phyloP scores from a whole-genome alignment of 2,329 filamentous ascomycete species.

The Lasiodiplodia sp. region DNA sequence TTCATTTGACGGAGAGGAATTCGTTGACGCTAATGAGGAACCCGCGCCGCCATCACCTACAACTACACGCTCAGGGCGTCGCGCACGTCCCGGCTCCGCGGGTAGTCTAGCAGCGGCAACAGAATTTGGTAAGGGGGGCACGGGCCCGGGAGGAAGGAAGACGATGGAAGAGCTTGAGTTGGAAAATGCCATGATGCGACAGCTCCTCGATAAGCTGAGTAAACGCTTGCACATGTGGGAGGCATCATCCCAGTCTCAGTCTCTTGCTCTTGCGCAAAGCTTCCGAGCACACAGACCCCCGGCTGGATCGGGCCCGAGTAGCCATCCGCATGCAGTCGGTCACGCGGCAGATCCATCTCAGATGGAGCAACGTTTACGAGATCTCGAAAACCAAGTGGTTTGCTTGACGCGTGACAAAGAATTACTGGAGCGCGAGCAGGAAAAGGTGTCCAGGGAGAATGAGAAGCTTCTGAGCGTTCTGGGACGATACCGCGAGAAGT shows the following conservation, averaged over 20 bases:
- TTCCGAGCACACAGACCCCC: constrained; percentile 50
- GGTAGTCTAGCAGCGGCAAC: constrained; percentile 36
- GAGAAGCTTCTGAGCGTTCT: constrained; percentile 65
- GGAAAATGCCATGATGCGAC: constrained; percentile 86
- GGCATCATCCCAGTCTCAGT: constrained; percentile 86
- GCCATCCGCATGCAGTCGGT: constrained; percentile 23
- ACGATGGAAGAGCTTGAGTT: constrained; percentile 86
- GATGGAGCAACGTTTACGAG: constrained; percentile 31
- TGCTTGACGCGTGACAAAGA: constrained; percentile 67
- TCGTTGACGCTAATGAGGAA: constrained; percentile 84
- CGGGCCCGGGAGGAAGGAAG: constrained; percentile 59
- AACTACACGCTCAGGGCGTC: constrained; percentile 46
- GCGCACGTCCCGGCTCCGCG: constrained; percentile 34
- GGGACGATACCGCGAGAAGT: constrained; percentile 67
- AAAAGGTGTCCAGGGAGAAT: constrained; percentile 68
- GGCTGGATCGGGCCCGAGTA: constrained; percentile 33
- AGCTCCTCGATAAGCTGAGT: constrained; percentile 83
- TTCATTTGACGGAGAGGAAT: constrained; percentile 67
- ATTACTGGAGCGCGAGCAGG: constrained; percentile 65
- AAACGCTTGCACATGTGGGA: constrained; percentile 93
- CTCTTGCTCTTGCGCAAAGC: constrained; percentile 85
- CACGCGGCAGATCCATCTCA: constrained; percentile 21
- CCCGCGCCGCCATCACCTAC: constrained; percentile 56
- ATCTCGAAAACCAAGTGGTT: constrained; percentile 72
- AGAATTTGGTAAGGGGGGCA: constrained; percentile 13